Percentiles rank a stretch among this genome's conserved stretches.
Conservation (phyloP, 805 yeast species). For the Monosporozyma aquatica region DNA sequence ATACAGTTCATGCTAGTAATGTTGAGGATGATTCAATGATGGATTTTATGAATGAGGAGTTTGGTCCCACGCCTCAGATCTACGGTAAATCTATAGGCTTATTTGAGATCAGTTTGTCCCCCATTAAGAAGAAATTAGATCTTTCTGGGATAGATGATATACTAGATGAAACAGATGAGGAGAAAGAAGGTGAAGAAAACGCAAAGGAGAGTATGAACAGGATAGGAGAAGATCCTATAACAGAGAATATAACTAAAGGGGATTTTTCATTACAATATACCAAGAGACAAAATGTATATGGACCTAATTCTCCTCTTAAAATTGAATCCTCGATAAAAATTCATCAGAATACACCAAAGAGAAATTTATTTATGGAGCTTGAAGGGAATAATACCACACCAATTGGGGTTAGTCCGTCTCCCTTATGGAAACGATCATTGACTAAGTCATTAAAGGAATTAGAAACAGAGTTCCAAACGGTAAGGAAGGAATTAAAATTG, state of each 20-base stretch:
- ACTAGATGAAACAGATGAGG: conserved; percentile 7
- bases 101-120: conserved; percentile 44
- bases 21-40: conserved; percentile 1
- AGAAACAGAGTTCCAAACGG: conserved; percentile 27
- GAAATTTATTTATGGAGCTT: conserved; percentile 9
- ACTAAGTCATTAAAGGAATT: conserved; percentile 20
- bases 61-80: conserved; percentile 86
- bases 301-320: conserved; percentile 26
- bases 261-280: too few species aligned
- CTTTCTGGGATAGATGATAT: conserved; percentile 10
- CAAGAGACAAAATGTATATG: conserved; percentile 14
- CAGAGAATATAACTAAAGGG: too few species aligned
- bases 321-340: conserved; percentile 8
- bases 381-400: conserved; percentile 18
- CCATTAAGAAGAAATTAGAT: conserved; percentile 13
- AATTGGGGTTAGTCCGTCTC: conserved; percentile 18
- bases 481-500: conserved; percentile 3
- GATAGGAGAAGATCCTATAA: neutral
- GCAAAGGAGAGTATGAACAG: too few species aligned
- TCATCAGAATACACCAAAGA: conserved; percentile 1
- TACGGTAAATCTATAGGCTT: conserved; percentile 68
- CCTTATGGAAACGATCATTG: conserved; percentile 22
- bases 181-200: too few species aligned
- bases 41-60: conserved; percentile 5
- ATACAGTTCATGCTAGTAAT: neutral